phyloP scores from a whole-genome alignment of 2,329 filamentous ascomycete species.

The Fusarium coffeatum region DNA sequence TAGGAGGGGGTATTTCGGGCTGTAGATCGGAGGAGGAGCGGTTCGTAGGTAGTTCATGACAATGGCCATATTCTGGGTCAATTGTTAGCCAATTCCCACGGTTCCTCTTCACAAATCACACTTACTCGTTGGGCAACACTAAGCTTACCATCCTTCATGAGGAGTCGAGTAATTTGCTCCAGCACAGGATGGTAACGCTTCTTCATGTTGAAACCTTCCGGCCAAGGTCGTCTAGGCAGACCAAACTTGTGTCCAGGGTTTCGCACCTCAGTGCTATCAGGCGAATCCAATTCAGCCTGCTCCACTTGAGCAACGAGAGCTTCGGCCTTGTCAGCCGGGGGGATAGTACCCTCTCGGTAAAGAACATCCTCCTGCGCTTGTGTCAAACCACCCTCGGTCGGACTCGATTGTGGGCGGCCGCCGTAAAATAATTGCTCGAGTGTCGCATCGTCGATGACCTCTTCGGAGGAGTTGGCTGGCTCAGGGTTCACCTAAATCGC shows the following conservation, averaged over 20 bases:
- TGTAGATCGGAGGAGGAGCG: constrained; percentile 80
- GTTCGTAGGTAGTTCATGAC: constrained; percentile 89
- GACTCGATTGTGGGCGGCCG: constrained; percentile 48
- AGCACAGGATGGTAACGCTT: constrained; percentile 88
- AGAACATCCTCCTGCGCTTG: constrained; percentile 58
- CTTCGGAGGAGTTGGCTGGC: constrained; percentile 21
- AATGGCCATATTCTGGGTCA: constrained; percentile 79
- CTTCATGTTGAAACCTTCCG: constrained; percentile 73
- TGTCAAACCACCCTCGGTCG: constrained; percentile 52
- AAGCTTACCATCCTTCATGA: constrained; percentile 94
- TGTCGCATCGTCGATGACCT: constrained; percentile 51
- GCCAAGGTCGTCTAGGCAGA: constrained; percentile 74
- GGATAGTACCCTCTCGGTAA: constrained; percentile 57
- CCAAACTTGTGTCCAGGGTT: constrained; percentile 80
- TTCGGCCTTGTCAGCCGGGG: constrained; percentile 50
- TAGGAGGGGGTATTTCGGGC: constrained; percentile 76
- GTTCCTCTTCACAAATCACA: constrained; percentile 16
- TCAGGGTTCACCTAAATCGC: constrained; percentile 28
- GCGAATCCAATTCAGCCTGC: constrained; percentile 30
- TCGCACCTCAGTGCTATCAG: constrained; percentile 38
- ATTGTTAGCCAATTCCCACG: constrained; percentile 19
- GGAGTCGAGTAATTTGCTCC: constrained; percentile 85
- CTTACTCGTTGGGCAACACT: constrained; percentile 87
- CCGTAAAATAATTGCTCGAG: constrained; percentile 54
- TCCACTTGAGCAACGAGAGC: constrained; percentile 44